Conservation (phyloP, 495 filamentous ascomycete species). For the Poronia punctata region DNA sequence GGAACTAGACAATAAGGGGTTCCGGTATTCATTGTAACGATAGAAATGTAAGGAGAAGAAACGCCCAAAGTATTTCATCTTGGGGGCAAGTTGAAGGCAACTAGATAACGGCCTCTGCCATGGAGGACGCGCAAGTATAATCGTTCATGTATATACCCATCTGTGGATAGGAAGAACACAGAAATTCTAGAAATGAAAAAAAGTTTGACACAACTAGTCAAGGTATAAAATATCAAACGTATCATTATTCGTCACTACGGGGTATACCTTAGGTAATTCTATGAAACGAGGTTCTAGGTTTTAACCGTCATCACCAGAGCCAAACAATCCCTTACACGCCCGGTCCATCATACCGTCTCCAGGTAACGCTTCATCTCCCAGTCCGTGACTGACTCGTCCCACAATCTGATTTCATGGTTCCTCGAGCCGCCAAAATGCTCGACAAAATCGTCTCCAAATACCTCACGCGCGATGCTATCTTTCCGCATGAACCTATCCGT, state of each 20-base stretch:
- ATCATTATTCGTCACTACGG: too few species aligned
- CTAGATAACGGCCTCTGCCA: too few species aligned
- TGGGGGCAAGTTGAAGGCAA: too few species aligned
- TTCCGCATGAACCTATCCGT: constrained; percentile 63
- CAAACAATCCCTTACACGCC: neutral
- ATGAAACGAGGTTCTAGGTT: neutral
- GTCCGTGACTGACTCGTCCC: constrained; percentile 93
- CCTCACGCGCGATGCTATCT: constrained; percentile 80
- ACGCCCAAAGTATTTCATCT: too few species aligned
- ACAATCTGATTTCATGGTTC: constrained; percentile 82
- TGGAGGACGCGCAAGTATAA: too few species aligned
- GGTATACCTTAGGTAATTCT: too few species aligned
- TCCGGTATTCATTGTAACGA: constrained; percentile 37
- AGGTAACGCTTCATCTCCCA: constrained; percentile 76
- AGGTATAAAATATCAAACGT: too few species aligned
- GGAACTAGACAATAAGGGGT: constrained; percentile 46
- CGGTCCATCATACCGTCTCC: constrained; percentile 54
- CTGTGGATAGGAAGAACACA: neutral
- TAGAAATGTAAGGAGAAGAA: neutral
- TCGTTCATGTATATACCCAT: neutral
- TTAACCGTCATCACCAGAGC: neutral
- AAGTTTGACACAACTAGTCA: too few species aligned
- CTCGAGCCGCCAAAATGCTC: constrained; percentile 91
- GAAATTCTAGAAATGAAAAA: neutral
- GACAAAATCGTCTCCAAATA: constrained; percentile 91